These are phyloP conservation scores for Haberlea rhodopensis DNA, from an alignment of 257 asterid genomes.

Conservation along the genomic window DNA sequence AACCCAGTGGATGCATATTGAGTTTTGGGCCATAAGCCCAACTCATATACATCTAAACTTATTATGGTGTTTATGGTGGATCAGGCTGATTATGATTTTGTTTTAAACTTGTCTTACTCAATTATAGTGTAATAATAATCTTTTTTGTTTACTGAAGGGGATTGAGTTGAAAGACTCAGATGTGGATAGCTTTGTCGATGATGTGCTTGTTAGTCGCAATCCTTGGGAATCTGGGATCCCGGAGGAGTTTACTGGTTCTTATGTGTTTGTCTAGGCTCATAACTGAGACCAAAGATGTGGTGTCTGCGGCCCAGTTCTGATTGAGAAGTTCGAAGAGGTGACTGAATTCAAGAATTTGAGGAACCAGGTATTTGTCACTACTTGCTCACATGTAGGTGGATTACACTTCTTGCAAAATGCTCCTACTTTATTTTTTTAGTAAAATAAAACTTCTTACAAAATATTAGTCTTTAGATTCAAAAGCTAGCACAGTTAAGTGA, in stretches of 20 bases:
- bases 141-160: conserved; percentile 50
- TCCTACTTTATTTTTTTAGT: no score
- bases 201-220: conserved; percentile 74
- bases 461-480: no score
- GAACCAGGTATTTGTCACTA: conserved; percentile 57
- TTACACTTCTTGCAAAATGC: no score
- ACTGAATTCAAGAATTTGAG: conserved; percentile 56
- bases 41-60: no score
- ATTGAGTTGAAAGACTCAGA: conserved; percentile 66
- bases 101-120: no score
- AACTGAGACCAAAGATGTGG: conserved; percentile 89
- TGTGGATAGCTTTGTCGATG: conserved; percentile 74
- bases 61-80: no score
- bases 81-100: no score
- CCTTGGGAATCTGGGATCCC: conserved; percentile 67
- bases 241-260: conserved; percentile 68
- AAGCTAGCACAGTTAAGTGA: no score
- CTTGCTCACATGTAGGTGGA: conserved; percentile 95
- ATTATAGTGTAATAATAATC: no score
- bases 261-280: conserved; percentile 91
- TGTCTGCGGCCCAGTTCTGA: conserved; percentile 89
- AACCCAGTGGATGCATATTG: no score
- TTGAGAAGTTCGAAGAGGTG: conserved; percentile 70
- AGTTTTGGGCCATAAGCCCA: no score
- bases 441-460: no score